phyloP scores from a whole-genome alignment of 2,329 filamentous ascomycete genomes.

The Ophidiomyces ophidiicola region DNA sequence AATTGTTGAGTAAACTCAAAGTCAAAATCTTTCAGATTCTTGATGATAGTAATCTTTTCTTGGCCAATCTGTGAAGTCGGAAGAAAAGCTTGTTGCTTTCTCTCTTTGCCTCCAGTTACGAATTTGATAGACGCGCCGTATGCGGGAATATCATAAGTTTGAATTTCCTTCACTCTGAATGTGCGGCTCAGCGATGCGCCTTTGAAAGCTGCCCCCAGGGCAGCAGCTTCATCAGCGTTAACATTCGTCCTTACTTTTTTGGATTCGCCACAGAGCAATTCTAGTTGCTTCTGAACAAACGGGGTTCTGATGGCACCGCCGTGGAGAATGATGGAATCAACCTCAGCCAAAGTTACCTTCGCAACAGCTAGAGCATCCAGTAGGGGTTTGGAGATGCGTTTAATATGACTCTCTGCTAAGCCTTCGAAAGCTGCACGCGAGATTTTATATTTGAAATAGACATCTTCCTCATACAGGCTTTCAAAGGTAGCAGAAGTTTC shows the following conservation, averaged over 20 bases:
- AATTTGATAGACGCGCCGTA: constrained; percentile 70
- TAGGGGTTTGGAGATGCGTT: constrained; percentile 57
- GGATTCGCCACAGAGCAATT: constrained; percentile 56
- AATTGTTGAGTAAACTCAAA: constrained; percentile 69
- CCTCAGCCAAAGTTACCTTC: constrained; percentile 57
- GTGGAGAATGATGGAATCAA: constrained; percentile 86
- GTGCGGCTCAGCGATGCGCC: constrained; percentile 83
- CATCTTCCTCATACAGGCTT: constrained; percentile 68
- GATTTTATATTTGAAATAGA: constrained; percentile 89
- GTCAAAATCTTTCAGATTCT: constrained; percentile 68
- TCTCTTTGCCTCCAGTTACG: constrained; percentile 53
- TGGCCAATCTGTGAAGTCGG: constrained; percentile 61
- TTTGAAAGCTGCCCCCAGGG: constrained; percentile 90
- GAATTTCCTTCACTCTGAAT: constrained; percentile 96
- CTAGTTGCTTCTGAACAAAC: constrained; percentile 82
- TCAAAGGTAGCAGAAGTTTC: constrained; percentile 74
- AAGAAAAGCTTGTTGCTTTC: constrained; percentile 73
- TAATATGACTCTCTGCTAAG: constrained; percentile 55
- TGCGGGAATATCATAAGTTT: constrained; percentile 60
- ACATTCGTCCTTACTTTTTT: constrained; percentile 86
- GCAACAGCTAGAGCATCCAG: constrained; percentile 62
- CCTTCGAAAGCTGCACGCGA: constrained; percentile 68
- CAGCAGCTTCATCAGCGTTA: constrained; percentile 91
- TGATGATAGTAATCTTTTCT: constrained; percentile 73
- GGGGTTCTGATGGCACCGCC: constrained; percentile 83